Base-by-base conservation (phyloP, 179 eudicot genomes). In the Corrigiola litoralis region DNA sequence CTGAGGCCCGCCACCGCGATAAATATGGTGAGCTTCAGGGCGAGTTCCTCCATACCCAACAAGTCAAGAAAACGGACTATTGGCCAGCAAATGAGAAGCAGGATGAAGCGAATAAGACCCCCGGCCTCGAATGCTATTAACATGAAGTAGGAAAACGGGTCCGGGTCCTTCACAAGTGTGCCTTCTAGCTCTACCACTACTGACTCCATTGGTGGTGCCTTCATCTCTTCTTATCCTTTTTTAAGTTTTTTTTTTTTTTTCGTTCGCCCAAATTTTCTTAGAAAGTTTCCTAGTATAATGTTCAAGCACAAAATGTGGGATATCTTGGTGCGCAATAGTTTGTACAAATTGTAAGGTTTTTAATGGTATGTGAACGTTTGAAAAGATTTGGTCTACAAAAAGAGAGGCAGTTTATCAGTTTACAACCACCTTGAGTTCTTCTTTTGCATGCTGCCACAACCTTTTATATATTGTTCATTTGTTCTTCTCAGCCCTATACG, bases 91-190 rank as follows among this genome's bases (percentile, higher is more conserved):
- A 73, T 6, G 8, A 94, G 74, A 65, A 94, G 73, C 6, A 87
- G 13, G 4, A 85, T 63, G 50, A 94, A 94, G 0, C 97, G 94
- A 25, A 87, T 69, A 5, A 94, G 60, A 13, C 97, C 97, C 11
- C 96, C 90, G 0, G 99, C 96, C 76, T 94, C 99, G 55, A 90
- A 94, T 6, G 99, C 97, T 4, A 90, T 77, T 13, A 94, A 61
- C 99, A 94, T 94, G 81, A 86, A 94, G 78, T 94, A 94, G 33
- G 96, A 80, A 77, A 90, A 94, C 28, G 86, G 77, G 72, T 87
- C 80, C 11, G 79, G 73, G 63, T 85, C 54, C 23, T 70, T 85
- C n/a, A 94, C 61, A 13, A 94, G 84, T 2, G 78, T 75, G 7
- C 99, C 99, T 74, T 90, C 96, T 8, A 94, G 75, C 72, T 86